Evolutionary conservation across 352 stramenopile species (phyloP).

Genomic region (Phytophthora tubulina): DNA sequence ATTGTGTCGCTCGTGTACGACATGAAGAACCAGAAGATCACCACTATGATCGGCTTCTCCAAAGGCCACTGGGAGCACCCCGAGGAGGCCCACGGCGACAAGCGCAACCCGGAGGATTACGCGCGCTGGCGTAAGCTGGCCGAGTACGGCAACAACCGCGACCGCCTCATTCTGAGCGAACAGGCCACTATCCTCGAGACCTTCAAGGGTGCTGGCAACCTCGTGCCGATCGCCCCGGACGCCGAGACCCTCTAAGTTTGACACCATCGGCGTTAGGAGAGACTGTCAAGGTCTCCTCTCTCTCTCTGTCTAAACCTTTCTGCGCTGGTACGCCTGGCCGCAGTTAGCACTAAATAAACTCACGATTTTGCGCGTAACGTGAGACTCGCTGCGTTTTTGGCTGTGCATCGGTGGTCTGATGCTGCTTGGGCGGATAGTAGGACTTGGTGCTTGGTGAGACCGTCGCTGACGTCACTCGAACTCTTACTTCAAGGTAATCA

Average conservation of each 20-base stretch:
- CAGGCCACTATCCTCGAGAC: constrained; percentile 61
- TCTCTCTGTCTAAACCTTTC: constrained; percentile 25
- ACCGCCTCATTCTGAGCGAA: constrained; percentile 62
- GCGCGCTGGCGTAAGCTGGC: constrained; percentile 63
- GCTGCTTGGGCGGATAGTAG: background rate
- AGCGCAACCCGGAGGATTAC: constrained; percentile 66
- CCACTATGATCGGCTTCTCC: constrained; percentile 64
- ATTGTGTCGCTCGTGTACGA: constrained; percentile 65
- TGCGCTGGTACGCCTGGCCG: background rate
- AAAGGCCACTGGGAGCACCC: constrained; percentile 67
- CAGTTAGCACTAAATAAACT: constrained; percentile 38
- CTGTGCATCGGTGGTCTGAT: too few relatives aligned
- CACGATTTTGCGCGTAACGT: constrained; percentile 32
- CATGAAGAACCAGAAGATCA: constrained; percentile 60
- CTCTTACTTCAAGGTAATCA: constrained; percentile 28
- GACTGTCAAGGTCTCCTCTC: constrained; percentile 4
- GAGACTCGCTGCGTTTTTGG: background rate
- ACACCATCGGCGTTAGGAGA: constrained; percentile 7
- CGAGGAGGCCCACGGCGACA: constrained; percentile 60
- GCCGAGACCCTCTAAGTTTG: constrained; percentile 51
- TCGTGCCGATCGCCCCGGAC: constrained; percentile 57
- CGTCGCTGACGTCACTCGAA: constrained; percentile 27
- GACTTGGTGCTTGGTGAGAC: constrained; percentile 19
- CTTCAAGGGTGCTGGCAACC: constrained; percentile 49
- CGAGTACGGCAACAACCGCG: constrained; percentile 53